Evolutionary conservation across 306 rosid genomes (phyloP), one percentile per base, ranked within the genome.

Genomic region (Pyrus pyrifolia): DNA sequence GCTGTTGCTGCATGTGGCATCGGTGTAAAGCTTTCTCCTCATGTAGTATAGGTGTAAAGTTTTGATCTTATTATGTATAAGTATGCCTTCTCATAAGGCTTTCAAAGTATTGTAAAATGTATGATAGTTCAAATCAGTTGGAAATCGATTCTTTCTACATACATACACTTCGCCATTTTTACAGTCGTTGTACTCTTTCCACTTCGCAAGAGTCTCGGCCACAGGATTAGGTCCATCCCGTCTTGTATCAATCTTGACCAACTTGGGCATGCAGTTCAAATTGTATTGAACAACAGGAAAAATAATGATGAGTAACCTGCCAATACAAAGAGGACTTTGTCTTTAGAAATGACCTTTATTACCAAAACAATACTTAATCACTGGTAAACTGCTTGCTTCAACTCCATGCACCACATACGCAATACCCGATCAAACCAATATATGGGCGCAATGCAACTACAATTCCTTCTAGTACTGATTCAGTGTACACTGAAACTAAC

Each of bases 111-210:
- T n/a, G n/a, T n/a, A n/a, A n/a, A n/a, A n/a, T n/a, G n/a, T n/a
- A n/a, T n/a, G n/a, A n/a, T n/a, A n/a, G n/a, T n/a, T n/a, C n/a
- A n/a, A n/a, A n/a, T n/a, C n/a, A n/a, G n/a, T n/a, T n/a, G n/a
- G n/a, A n/a, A n/a, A n/a, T n/a, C n/a, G n/a, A n/a, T n/a, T n/a
- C n/a, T n/a, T n/a, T n/a, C n/a, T n/a, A n/a, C n/a, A n/a, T n/a
- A n/a, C n/a, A n/a, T n/a, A n/a, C n/a, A n/a, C n/a, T n/a, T n/a
- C n/a, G n/a, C n/a, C n/a, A n/a, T n/a, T n/a, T n/a, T n/a, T n/a
- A n/a, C n/a, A n/a, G 9, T 89, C 87, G 49, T 91, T 93, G 60
- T 85, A 84, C 42, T 91, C 89, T 76, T 85, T 88, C 98, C 98
- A 93, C 78, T 49, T 83, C 0, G 85, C 88, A 81, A 91, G 90